These are phyloP conservation scores for Kwoniella botswanensis DNA, from an alignment of 768 basidiomycete species.

Conservation along the genomic window DNA sequence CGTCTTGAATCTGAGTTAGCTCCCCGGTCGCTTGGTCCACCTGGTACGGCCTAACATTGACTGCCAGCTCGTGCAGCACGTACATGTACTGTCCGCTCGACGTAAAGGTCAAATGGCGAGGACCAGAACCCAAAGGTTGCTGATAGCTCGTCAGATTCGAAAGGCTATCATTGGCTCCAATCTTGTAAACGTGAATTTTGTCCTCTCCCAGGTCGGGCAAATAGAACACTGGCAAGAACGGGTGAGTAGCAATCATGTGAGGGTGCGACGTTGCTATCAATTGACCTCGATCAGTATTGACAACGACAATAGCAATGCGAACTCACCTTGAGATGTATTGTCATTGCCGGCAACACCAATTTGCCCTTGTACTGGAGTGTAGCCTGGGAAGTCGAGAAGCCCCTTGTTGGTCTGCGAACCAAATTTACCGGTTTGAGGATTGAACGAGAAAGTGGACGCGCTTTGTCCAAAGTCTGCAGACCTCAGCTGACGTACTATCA, in stretches of 20 bases:
- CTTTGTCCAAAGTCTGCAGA: slow-evolving; percentile 14
- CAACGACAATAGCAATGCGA: background rate
- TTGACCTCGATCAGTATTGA: background rate
- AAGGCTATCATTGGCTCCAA: slow-evolving; percentile 8
- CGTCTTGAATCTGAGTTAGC: slow-evolving; percentile 11
- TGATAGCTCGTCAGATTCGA: slow-evolving; percentile 8
- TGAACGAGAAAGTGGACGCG: slow-evolving; percentile 11
- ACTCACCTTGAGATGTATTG: slow-evolving; percentile 15
- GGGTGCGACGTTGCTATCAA: slow-evolving; percentile 10
- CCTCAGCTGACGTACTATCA: background rate
- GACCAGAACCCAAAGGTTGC: slow-evolving; percentile 14
- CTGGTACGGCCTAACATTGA: slow-evolving; percentile 14
- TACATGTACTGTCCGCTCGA: slow-evolving; percentile 16
- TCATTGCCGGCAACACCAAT: slow-evolving; percentile 11
- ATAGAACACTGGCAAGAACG: slow-evolving; percentile 13
- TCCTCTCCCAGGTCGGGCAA: slow-evolving; percentile 15
- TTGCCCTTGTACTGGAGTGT: slow-evolving; percentile 13
- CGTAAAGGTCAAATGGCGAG: slow-evolving; percentile 8
- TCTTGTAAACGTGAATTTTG: slow-evolving; percentile 6
- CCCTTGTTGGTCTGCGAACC: slow-evolving; percentile 9
- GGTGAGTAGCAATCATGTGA: slow-evolving; percentile 13
- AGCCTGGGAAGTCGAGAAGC: slow-evolving; percentile 12
- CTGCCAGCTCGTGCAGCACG: slow-evolving; percentile 11
- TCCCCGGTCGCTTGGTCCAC: slow-evolving; percentile 12
- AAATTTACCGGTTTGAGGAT: slow-evolving; percentile 12